A percentile compares a stretch with the other conserved stretches of the same genome.
Conservation (phyloP, 2,329 filamentous ascomycete genomes). For the Aureobasidium sp. region DNA sequence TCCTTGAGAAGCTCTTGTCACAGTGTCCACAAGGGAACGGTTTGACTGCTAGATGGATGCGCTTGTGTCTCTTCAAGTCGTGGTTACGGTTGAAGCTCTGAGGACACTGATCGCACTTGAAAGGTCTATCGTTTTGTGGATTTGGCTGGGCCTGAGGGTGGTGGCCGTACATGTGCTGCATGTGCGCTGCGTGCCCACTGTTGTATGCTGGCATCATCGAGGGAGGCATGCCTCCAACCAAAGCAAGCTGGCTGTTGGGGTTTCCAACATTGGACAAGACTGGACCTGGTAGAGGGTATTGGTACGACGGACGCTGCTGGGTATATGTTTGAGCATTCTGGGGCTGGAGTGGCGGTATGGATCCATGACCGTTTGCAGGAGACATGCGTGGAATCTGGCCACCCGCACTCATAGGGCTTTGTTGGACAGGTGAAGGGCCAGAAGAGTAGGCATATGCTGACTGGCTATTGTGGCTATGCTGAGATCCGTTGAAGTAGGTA, state of each 20-base stretch:
- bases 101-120: slow-evolving; percentile 87
- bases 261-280: slow-evolving; percentile 75
- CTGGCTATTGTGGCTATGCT: slow-evolving; percentile 46
- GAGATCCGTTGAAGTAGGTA: slow-evolving; percentile 54
- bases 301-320: slow-evolving; percentile 43
- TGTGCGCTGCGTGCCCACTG: slow-evolving; percentile 54
- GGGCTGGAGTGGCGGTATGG: slow-evolving; percentile 38
- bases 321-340: slow-evolving; percentile 43
- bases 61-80: slow-evolving; percentile 90
- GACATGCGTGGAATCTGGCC: slow-evolving; percentile 46
- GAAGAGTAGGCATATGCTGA: slow-evolving; percentile 43
- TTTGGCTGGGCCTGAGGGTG: slow-evolving; percentile 46
- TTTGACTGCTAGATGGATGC: slow-evolving; percentile 91
- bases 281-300: slow-evolving; percentile 57
- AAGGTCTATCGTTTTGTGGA: slow-evolving; percentile 70
- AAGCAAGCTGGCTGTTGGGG: slow-evolving; percentile 62
- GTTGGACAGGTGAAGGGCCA: slow-evolving; percentile 43
- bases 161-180: slow-evolving; percentile 55
- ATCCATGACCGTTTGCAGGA: slow-evolving; percentile 40
- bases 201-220: slow-evolving; percentile 54
- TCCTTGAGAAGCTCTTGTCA: slow-evolving; percentile 93
- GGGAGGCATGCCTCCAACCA: slow-evolving; percentile 55
- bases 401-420: slow-evolving; percentile 43
- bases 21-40: slow-evolving; percentile 88
- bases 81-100: slow-evolving; percentile 96